These are phyloP conservation scores for Coemansia sp. DNA, from an alignment of 192 early-diverging fungal genomes.

Conservation along the genomic window DNA sequence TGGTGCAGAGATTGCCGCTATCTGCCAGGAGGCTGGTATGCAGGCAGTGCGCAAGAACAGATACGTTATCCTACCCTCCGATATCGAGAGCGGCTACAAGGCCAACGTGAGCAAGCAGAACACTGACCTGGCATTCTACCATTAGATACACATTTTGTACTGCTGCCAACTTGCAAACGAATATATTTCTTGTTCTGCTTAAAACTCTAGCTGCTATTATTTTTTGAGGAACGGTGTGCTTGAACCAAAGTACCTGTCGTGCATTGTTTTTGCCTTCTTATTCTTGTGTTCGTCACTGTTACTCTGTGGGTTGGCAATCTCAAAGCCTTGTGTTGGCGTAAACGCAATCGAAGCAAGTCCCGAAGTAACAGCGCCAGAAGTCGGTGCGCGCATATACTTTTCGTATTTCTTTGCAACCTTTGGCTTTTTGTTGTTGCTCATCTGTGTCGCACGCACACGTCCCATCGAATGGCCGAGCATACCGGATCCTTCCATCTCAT, in stretches of 20 bases:
- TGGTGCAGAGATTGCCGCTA: slow-evolving; percentile 97
- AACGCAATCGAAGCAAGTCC: slow-evolving; percentile 90
- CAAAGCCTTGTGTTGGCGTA: slow-evolving; percentile 93
- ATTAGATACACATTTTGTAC: slow-evolving; percentile 50
- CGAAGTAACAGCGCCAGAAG: slow-evolving; percentile 54
- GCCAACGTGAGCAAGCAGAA: slow-evolving; percentile 95
- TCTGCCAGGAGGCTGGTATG: slow-evolving; percentile 98
- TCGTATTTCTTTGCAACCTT: slow-evolving; percentile 58
- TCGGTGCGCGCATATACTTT: slow-evolving; percentile 49
- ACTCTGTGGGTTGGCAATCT: slow-evolving; percentile 79
- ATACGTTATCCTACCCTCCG: slow-evolving; percentile 91
- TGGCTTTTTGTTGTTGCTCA: slow-evolving; percentile 70
- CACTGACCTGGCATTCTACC: slow-evolving; percentile 95
- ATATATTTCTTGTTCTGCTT: slow-evolving; percentile 5
- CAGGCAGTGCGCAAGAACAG: slow-evolving; percentile 97
- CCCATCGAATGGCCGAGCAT: slow-evolving; percentile 77
- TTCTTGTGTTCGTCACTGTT: slow-evolving; percentile 41
- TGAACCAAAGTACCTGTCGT: slow-evolving; percentile 76
- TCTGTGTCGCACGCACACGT: slow-evolving; percentile 69
- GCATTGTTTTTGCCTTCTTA: slow-evolving; percentile 60
- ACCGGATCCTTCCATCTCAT: slow-evolving; percentile 84
- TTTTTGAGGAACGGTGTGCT: slow-evolving; percentile 61
- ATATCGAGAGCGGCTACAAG: slow-evolving; percentile 96
- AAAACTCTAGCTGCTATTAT: not conserved
- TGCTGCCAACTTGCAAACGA: not conserved